Percentiles rank a stretch among this genome's conserved stretches.
Evolutionary conservation across 257 asterid species (phyloP).

Genomic region (Anisodus acutangulus): DNA sequence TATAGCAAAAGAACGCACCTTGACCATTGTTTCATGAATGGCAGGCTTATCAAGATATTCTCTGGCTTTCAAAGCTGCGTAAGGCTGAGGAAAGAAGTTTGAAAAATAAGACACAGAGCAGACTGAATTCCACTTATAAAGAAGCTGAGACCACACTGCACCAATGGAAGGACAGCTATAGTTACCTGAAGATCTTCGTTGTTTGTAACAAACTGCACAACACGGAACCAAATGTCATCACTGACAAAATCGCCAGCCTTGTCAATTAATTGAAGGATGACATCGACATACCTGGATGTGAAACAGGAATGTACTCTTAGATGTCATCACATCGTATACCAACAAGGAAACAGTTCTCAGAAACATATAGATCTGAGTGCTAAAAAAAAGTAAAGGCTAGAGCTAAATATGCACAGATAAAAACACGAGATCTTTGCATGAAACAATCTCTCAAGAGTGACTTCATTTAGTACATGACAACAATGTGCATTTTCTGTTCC

Average conservation of each 20-base stretch:
- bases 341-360: not conserved
- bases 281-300: conserved; percentile 88
- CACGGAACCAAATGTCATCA: conserved; percentile 99
- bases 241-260: conserved; percentile 98
- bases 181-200: conserved; percentile 93
- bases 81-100: conserved; percentile 53
- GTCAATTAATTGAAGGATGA: conserved; percentile 96
- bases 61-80: conserved; percentile 91
- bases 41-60: conserved; percentile 96
- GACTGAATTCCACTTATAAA: not conserved
- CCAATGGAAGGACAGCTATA: conserved; percentile 26
- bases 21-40: conserved; percentile 94
- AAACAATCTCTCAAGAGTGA: not conserved
- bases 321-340: conserved; percentile 15
- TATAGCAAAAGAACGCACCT: conserved; percentile 57
- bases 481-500: not conserved
- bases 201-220: conserved; percentile 95
- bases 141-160: conserved; percentile 20
- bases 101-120: not conserved
- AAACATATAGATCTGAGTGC: conserved; percentile 10
- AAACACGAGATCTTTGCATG: not conserved
- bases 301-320: conserved; percentile 22
- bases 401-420: not conserved
- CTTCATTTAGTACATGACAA: not conserved
- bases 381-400: not conserved